Percentiles rank a stretch among this genome's conserved stretches.
phyloP scores from a whole-genome alignment of 1,284 basidiomycete genomes.

The Athelia psychrophila region DNA sequence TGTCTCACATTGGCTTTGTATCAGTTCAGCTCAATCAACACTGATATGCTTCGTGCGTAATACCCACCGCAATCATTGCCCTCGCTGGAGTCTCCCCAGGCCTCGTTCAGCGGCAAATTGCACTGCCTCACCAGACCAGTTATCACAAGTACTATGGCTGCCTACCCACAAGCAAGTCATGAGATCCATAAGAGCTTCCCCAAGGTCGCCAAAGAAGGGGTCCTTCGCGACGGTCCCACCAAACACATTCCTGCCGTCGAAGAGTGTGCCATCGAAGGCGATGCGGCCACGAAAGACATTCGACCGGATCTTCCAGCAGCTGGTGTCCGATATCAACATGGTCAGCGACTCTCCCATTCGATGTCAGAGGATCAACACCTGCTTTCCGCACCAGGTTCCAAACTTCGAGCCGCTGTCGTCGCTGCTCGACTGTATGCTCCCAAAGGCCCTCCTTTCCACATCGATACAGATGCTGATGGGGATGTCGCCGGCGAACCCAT shows the following conservation, averaged over 20 bases:
- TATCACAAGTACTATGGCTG: no score
- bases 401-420: slow-evolving; percentile 8
- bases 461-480: slow-evolving; percentile 11
- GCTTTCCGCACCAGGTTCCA: slow-evolving; percentile 8
- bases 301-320: slow-evolving; percentile 13
- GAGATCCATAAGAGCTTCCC: no score
- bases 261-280: slow-evolving; percentile 6
- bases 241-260: slow-evolving; percentile 5
- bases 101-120: no score
- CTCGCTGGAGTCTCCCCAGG: no score
- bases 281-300: slow-evolving; percentile 6
- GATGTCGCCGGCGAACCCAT: slow-evolving; percentile 14
- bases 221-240: neutral
- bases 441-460: slow-evolving; percentile 11
- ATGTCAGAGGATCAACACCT: neutral
- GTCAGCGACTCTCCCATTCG: slow-evolving; percentile 4
- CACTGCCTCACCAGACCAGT: no score
- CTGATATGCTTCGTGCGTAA: no score
- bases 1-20: no score
- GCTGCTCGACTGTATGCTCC: slow-evolving; percentile 12
- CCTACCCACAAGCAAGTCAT: no score
- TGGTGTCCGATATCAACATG: slow-evolving; percentile 5
- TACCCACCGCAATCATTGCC: no score
- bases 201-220: no score
- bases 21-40: no score